Base-by-base conservation (phyloP, 2,329 filamentous ascomycete genomes). In the Pestalotiopsis sp. region DNA sequence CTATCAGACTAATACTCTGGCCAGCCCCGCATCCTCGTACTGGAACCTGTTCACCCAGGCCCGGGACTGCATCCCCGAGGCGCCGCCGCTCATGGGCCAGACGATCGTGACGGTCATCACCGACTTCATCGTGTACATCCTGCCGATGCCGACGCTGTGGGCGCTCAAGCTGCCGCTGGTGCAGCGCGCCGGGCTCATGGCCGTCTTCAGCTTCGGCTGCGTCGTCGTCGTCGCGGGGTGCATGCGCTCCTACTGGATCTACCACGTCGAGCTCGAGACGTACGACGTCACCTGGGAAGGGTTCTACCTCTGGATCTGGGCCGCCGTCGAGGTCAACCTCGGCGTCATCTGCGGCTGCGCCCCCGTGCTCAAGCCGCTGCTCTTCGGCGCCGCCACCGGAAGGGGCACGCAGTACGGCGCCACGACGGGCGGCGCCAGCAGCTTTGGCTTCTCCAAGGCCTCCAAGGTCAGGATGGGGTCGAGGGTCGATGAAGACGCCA, bases 251-350 rank as follows among this genome's bases (percentile, higher is more conserved):
- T 82, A 82, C 68, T 82, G 78, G 75, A 73, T 79, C 23, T 73
- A 78, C 64, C 73, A 76, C 59, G 79, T 81, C 17, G 77, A 79
- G 5, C 70, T 76, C 25, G 58, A 76, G 41, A 80, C 79, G 1
- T 82, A 79, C 70, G 81, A 83, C 68, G 77, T 82, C 0, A 83
- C 80, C 2, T 83, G 81, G 81, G 71, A 81, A 9, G 79, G 80
- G 0, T 80, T 80, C 52, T 72, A 80, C 14, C 73, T 82, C n/a
- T 83, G 81, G 81, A 79, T 81, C 38, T 82, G 81, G 81, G 81
- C 80, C 0, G 79, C 81, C 0, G 76, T 82, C 20, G 81, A 83
- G 68, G 79, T 79, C 1, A 81, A 82, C 59, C 69, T 82, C n/a
- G 81, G 79, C 13, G 76, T 83, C n/a, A 81, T 81, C 31, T 82